These are phyloP conservation scores for Suhomyces sp. DNA, from an alignment of 805 yeast species.

Conservation along the genomic window DNA sequence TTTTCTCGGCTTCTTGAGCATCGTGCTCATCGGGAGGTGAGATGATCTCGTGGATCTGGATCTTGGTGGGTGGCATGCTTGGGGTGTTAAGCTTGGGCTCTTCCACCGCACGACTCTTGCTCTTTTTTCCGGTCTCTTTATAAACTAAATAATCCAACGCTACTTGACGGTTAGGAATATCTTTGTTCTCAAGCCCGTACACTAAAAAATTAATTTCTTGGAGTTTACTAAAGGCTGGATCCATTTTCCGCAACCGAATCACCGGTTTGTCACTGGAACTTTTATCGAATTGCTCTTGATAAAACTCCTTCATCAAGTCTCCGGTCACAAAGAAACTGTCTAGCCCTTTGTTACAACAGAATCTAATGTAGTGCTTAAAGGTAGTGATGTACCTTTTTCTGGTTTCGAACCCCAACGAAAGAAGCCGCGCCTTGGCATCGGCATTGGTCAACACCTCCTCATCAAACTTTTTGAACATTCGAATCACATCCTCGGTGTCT, in stretches of 20 bases:
- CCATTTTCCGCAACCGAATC: conserved; percentile 15
- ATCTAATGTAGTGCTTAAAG: conserved; percentile 14
- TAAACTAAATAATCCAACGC: conserved; percentile 13
- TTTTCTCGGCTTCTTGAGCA: not conserved
- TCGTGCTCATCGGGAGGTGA: not conserved
- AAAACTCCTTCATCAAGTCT: conserved; percentile 14
- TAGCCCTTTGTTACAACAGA: conserved; percentile 12
- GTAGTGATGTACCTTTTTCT: conserved; percentile 15
- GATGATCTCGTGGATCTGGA: not conserved
- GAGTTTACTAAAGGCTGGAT: conserved; percentile 15
- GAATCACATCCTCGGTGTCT: conserved; percentile 14
- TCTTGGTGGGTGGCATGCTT: not conserved
- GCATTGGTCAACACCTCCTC: conserved; percentile 14
- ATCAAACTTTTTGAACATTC: conserved; percentile 15
- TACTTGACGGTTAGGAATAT: conserved; percentile 12
- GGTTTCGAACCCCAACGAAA: conserved; percentile 14
- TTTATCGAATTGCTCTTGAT: conserved; percentile 12
- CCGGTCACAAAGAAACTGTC: conserved; percentile 14
- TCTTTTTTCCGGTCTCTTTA: conserved; percentile 9
- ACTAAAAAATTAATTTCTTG: conserved; percentile 16
- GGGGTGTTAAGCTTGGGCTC: not conserved
- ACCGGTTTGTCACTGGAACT: conserved; percentile 14
- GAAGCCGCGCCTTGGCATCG: conserved; percentile 13
- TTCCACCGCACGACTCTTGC: not conserved
- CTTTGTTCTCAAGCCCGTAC: conserved; percentile 11